phyloP scores from a whole-genome alignment of 2,329 filamentous ascomycete genomes.

The Bipolaris victoriae region DNA sequence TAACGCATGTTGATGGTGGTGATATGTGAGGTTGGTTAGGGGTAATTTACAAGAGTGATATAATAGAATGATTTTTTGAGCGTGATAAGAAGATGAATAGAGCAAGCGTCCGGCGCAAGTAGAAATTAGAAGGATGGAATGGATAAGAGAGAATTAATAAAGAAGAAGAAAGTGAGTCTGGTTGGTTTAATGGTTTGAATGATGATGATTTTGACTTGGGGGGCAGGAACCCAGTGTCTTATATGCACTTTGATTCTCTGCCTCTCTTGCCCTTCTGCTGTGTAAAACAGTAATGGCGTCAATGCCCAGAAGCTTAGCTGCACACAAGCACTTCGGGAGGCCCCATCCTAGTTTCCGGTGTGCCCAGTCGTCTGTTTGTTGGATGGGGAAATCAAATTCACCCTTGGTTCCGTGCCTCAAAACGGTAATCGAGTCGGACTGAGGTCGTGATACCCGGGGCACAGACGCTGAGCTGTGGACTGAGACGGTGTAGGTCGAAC shows the following conservation, averaged over 20 bases:
- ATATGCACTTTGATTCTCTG: slow-evolving; percentile 30
- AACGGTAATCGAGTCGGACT: slow-evolving; percentile 14
- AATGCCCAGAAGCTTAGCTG: slow-evolving; percentile 37
- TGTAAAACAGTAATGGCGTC: neutral
- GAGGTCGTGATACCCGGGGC: slow-evolving; percentile 32
- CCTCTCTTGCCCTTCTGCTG: neutral
- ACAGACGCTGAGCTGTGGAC: slow-evolving; percentile 19
- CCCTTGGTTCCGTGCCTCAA: slow-evolving; percentile 23
- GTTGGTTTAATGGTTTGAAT: slow-evolving; percentile 17
- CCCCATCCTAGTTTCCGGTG: slow-evolving; percentile 11
- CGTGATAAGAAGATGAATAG: slow-evolving; percentile 29
- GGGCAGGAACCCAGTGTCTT: slow-evolving; percentile 24
- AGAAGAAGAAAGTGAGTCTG: slow-evolving; percentile 36
- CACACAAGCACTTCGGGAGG: slow-evolving; percentile 34
- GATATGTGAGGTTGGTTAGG: slow-evolving; percentile 10
- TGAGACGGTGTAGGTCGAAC: slow-evolving; percentile 41
- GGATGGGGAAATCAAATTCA: neutral
- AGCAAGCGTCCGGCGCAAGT: slow-evolving; percentile 48
- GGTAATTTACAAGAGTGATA: slow-evolving; percentile 9
- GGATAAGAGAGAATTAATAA: slow-evolving; percentile 7
- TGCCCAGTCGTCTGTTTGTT: slow-evolving; percentile 7
- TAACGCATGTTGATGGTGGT: slow-evolving; percentile 55
- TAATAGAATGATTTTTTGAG: neutral
- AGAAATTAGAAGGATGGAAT: slow-evolving; percentile 34
- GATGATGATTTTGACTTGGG: slow-evolving; percentile 34